Conservation (phyloP, 2,329 filamentous ascomycete genomes). For the Trichoderma sp. region DNA sequence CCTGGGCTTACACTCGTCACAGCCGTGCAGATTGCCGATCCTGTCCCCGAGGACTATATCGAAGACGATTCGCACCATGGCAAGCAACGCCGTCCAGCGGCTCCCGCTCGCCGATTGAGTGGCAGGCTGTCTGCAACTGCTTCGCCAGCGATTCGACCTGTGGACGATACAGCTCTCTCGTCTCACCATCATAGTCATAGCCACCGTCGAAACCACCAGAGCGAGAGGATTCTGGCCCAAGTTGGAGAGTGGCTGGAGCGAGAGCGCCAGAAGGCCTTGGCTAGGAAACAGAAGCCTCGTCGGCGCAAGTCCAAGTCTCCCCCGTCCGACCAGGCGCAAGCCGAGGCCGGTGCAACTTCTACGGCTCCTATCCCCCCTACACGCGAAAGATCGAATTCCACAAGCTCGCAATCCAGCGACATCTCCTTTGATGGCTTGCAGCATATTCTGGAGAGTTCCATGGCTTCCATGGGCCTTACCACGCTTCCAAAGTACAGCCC, state of each 20-base stretch:
- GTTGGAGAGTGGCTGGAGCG: slow-evolving; percentile 80
- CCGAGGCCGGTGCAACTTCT: slow-evolving; percentile 3
- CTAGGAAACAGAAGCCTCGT: slow-evolving; percentile 45
- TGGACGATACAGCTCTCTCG: slow-evolving; percentile 30
- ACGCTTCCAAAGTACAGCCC: slow-evolving; percentile 44
- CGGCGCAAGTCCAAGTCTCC: slow-evolving; percentile 44
- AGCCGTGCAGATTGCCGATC: slow-evolving; percentile 60
- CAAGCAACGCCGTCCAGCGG: slow-evolving; percentile 32
- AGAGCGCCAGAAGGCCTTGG: slow-evolving; percentile 63
- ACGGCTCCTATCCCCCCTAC: background rate
- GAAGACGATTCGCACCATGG: slow-evolving; percentile 33
- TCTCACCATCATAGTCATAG: slow-evolving; percentile 29
- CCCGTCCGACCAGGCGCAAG: slow-evolving; percentile 29
- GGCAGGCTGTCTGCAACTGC: slow-evolving; percentile 42
- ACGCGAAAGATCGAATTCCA: slow-evolving; percentile 49
- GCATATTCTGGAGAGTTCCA: slow-evolving; percentile 69
- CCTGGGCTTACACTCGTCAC: slow-evolving; percentile 19
- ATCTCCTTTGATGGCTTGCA: slow-evolving; percentile 78
- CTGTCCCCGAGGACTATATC: slow-evolving; percentile 34
- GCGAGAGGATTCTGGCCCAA: slow-evolving; percentile 65
- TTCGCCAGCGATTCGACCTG: slow-evolving; percentile 29
- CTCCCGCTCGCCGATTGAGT: slow-evolving; percentile 35
- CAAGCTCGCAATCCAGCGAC: slow-evolving; percentile 64
- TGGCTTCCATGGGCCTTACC: slow-evolving; percentile 52
- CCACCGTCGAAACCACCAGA: slow-evolving; percentile 40